Evolutionary conservation across 1,139 yeast genomes (phyloP), one percentile per base, ranked within the genome.

Genomic region (Dujonia santamariae): DNA sequence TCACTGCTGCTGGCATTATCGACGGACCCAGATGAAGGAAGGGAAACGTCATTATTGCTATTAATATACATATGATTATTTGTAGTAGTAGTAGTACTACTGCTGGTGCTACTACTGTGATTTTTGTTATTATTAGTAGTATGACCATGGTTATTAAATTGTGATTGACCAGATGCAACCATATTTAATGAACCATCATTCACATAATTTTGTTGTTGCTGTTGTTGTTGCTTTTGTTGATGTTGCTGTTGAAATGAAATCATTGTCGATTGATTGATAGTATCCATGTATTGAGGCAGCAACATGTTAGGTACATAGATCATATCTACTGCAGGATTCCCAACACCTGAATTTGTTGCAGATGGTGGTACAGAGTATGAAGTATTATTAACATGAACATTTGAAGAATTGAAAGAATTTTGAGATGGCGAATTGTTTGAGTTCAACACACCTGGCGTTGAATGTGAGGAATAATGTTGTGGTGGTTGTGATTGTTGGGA

Each of bases 141-240:
- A n/a, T n/a, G n/a, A n/a, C n/a, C n/a, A n/a, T n/a, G n/a, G n/a
- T 17, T 15, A 26, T 31, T 18, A 16, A 24, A 31, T 16, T 13
- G 6, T 12, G 34, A 16, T 8, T 27, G 30, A 20, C 19, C 19
- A 8, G 48, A 38, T 13, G 61, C 51, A 28, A 54, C 53, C 30
- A 25, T 30, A 13, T 70, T 67, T 36, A 66, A 52, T 4, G 64
- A 56, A 14, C 70, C 69, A 22, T 22, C 25, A 11, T 22, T 22
- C 12, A 11, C 13, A 22, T 11, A 14, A 11, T 22, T 13, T 9
- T 9, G 9, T 9, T 9, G 18, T 9, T 7, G 12, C 7, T 6
- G 7, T 25, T 25, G 27, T 14, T 22, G 25, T 5, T 22, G 12
- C 12, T 22, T 22, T 22, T 22, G 25, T 7, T n/a, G n/a, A 7